Evolutionary conservation across 2,329 filamentous ascomycete species (phyloP).

Genomic region (Coniochaeta sp.): DNA sequence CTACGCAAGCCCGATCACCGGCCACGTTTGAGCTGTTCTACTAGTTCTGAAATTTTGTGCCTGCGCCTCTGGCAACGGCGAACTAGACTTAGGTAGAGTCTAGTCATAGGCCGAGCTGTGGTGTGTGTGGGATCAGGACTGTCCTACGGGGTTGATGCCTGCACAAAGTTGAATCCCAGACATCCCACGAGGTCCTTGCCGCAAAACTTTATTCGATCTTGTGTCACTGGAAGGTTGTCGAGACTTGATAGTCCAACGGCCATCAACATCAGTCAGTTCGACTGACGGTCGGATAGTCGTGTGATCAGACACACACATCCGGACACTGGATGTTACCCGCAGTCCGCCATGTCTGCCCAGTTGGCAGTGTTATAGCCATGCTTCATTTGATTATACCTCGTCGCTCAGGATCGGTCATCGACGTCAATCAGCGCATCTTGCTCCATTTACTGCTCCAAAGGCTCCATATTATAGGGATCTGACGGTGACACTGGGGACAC

Average conservation of each 20-base stretch:
- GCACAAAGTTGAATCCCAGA: background rate
- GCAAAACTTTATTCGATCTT: background rate
- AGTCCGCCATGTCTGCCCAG: background rate
- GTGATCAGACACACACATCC: background rate
- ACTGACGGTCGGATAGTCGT: too few species aligned
- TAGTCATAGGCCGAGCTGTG: too few species aligned
- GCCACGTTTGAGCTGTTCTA: too few species aligned
- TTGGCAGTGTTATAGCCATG: background rate
- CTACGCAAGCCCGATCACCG: too few species aligned
- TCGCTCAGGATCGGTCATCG: background rate
- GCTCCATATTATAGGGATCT: background rate
- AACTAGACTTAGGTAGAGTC: too few species aligned
- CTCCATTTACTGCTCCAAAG: too few species aligned
- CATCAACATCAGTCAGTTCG: too few species aligned
- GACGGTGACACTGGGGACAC: background rate
- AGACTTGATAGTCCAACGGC: too few species aligned
- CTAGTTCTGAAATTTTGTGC: too few species aligned
- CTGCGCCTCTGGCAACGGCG: too few species aligned
- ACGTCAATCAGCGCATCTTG: background rate
- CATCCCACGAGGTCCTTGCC: background rate
- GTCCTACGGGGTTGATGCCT: background rate
- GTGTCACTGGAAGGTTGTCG: background rate
- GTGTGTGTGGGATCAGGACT: background rate
- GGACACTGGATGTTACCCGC: too few species aligned
- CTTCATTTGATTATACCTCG: background rate